These are phyloP conservation scores for Mesostigma viride DNA, from an alignment of 139 green algal genomes.

Conservation along the genomic window DNA sequence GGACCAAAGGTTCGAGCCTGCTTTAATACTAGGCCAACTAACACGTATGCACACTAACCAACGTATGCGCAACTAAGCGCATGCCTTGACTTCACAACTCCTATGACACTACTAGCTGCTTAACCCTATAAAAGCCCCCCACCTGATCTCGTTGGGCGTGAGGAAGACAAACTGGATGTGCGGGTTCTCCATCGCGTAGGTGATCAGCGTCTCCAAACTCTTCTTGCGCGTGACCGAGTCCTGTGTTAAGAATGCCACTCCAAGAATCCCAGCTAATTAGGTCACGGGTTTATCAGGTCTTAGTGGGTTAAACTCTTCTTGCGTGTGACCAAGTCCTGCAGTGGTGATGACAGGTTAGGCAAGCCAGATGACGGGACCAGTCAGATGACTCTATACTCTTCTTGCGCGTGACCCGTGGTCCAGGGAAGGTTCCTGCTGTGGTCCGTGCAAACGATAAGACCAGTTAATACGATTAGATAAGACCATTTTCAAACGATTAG, in stretches of 20 bases:
- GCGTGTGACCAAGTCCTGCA: background rate
- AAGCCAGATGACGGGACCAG: background rate
- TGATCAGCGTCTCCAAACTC: slow-evolving; percentile 16
- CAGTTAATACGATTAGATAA: no score
- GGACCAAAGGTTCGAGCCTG: no score
- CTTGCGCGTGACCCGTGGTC: background rate
- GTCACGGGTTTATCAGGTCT: no score
- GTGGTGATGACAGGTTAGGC: background rate
- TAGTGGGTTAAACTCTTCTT: background rate
- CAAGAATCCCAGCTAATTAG: background rate
- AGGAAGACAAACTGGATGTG: slow-evolving; percentile 32
- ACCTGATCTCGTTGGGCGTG: slow-evolving; percentile 33
- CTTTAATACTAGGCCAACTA: no score
- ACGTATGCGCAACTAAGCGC: no score
- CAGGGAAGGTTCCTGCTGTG: background rate
- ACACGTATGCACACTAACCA: no score
- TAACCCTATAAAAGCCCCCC: no score
- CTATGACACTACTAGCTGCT: no score
- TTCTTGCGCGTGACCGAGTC: slow-evolving; percentile 27
- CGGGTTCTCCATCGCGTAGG: slow-evolving; percentile 20
- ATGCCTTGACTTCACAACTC: no score
- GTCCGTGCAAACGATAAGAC: no score
- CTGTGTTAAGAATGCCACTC: slow-evolving; percentile 2
- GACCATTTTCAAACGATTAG: no score
- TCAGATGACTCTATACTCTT: background rate